Percentiles rank a stretch among this genome's conserved stretches.
These are phyloP conservation scores for Clarireedia hainanense DNA, from an alignment of 2,329 filamentous ascomycete species.

Conservation along the genomic window DNA sequence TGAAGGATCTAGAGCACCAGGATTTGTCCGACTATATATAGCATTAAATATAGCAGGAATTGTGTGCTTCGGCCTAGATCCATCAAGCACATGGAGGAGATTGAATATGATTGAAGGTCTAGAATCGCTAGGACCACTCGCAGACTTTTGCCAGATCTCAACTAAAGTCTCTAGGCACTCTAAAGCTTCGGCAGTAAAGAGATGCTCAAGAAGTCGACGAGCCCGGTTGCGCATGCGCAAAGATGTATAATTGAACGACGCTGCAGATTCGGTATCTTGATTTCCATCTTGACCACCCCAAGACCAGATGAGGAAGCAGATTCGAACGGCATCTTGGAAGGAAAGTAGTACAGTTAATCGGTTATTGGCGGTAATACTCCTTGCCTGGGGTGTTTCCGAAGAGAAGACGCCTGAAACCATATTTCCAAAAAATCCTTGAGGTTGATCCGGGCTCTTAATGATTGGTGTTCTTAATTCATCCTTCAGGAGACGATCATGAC, in stretches of 20 bases:
- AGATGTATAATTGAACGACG: constrained; percentile 87
- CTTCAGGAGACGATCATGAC: constrained; percentile 70
- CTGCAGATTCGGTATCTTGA: constrained; percentile 60
- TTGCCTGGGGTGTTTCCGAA: constrained; percentile 66
- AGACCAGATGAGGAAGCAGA: constrained; percentile 91
- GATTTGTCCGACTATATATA: constrained; percentile 90
- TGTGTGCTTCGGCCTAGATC: constrained; percentile 81
- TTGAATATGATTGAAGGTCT: constrained; percentile 66
- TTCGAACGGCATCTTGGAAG: constrained; percentile 89
- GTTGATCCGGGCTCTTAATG: constrained; percentile 71
- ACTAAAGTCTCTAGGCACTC: constrained; percentile 91
- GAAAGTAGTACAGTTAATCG: constrained; percentile 89
- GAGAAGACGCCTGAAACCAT: constrained; percentile 91
- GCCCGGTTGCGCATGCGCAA: constrained; percentile 85
- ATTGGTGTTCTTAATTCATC: constrained; percentile 65
- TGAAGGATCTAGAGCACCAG: constrained; percentile 65
- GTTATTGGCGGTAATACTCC: constrained; percentile 84
- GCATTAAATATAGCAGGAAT: constrained; percentile 94
- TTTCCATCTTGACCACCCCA: constrained; percentile 67
- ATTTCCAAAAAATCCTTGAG: constrained; percentile 84
- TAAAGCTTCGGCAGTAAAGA: constrained; percentile 85
- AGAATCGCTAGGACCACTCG: constrained; percentile 38
- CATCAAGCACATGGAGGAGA: constrained; percentile 83
- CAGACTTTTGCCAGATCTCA: constrained; percentile 64
- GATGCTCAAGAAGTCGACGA: constrained; percentile 78